These are phyloP conservation scores for Alternaria novae-zelandiae DNA, from an alignment of 2,329 filamentous ascomycete genomes.

Conservation along the genomic window DNA sequence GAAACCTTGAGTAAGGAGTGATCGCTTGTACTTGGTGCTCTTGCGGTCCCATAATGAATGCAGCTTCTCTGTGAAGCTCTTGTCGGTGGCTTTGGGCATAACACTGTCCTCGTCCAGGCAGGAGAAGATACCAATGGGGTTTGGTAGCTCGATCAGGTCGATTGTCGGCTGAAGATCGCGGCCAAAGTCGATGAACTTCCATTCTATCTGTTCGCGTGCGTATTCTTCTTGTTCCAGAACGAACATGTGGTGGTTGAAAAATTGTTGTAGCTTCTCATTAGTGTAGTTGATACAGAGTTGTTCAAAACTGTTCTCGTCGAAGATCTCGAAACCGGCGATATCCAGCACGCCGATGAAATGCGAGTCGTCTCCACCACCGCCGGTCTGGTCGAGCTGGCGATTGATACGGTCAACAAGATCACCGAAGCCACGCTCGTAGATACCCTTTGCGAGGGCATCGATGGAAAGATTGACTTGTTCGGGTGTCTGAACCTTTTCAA, in stretches of 20 bases:
- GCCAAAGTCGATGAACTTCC: slow-evolving; percentile 99
- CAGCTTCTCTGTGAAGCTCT: slow-evolving; percentile 96
- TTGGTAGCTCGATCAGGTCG: slow-evolving; percentile 92
- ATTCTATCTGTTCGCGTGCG: slow-evolving; percentile 95
- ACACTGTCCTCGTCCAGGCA: slow-evolving; percentile 97
- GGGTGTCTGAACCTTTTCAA: slow-evolving; percentile 96
- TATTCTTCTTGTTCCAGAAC: slow-evolving; percentile 99
- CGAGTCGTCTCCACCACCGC: slow-evolving; percentile 82
- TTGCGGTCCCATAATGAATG: slow-evolving; percentile 97
- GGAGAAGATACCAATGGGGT: slow-evolving; percentile 98
- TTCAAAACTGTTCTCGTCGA: slow-evolving; percentile 98
- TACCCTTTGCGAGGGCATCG: slow-evolving; percentile 92
- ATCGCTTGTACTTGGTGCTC: slow-evolving; percentile 88
- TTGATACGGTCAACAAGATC: slow-evolving; percentile 94
- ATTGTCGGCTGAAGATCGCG: slow-evolving; percentile 97
- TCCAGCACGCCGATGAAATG: slow-evolving; percentile 98
- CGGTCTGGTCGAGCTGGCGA: slow-evolving; percentile 83
- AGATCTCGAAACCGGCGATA: slow-evolving; percentile 99
- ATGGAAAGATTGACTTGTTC: slow-evolving; percentile 92
- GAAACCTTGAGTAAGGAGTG: slow-evolving; percentile 88
- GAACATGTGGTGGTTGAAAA: slow-evolving; percentile 99
- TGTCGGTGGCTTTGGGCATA: slow-evolving; percentile 98
- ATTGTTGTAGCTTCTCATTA: slow-evolving; percentile 98
- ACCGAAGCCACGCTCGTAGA: slow-evolving; percentile 95
- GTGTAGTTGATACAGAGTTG: slow-evolving; percentile 99